phyloP scores from a whole-genome alignment of 2,329 filamentous ascomycete species.

The Stemphylium vesicarium region DNA sequence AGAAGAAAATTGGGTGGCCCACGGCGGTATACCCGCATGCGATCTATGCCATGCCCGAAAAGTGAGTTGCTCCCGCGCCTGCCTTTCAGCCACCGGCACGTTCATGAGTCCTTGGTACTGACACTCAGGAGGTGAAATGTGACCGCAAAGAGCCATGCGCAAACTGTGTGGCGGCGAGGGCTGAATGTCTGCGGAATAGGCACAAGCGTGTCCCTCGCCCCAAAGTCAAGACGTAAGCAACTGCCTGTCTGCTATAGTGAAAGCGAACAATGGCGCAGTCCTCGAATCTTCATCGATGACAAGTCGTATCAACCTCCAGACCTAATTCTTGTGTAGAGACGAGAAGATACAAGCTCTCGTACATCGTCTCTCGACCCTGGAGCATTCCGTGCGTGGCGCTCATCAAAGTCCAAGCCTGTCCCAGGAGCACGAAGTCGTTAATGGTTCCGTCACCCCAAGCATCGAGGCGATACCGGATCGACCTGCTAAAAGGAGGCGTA shows the following conservation, averaged over 20 bases:
- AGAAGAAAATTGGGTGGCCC: conserved; percentile 41
- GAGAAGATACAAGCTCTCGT: conserved; percentile 41
- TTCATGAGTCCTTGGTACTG: background rate
- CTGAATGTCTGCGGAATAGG: conserved; percentile 41
- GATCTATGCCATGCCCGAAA: conserved; percentile 37
- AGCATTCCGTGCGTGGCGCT: conserved; percentile 28
- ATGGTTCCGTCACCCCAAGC: conserved; percentile 2
- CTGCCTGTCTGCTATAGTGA: background rate
- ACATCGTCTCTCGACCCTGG: conserved; percentile 34
- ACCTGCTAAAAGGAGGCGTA: conserved; percentile 29
- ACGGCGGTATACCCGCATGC: conserved; percentile 42
- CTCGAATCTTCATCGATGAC: background rate
- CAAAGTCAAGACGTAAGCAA: conserved; percentile 35
- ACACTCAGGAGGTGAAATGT: conserved; percentile 39
- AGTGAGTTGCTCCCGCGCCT: background rate
- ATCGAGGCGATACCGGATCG: conserved; percentile 17
- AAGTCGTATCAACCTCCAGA: background rate
- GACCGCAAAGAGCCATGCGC: conserved; percentile 44
- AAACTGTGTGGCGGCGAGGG: conserved; percentile 35
- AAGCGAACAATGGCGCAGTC: background rate
- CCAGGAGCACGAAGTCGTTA: conserved; percentile 2
- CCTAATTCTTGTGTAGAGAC: conserved; percentile 22
- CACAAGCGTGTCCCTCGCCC: conserved; percentile 35
- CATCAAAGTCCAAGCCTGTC: conserved; percentile 11
- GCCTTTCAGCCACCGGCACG: background rate